phyloP scores from a whole-genome alignment of 768 basidiomycete species.

The Neoboletus brunneissimus region DNA sequence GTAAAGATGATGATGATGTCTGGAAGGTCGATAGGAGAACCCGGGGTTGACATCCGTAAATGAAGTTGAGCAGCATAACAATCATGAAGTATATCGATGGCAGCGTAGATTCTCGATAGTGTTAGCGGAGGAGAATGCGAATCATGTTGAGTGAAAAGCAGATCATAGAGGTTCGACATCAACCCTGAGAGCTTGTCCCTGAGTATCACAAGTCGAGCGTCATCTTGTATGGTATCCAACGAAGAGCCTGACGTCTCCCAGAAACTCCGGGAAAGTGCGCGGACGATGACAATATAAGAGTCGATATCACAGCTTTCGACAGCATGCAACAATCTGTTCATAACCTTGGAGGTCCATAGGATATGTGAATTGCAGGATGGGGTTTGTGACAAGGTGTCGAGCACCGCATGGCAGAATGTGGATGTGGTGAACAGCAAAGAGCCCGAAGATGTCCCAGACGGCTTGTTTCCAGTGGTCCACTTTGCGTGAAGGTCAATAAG shows the following conservation, averaged over 20 bases:
- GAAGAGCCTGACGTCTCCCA: constrained; percentile 1
- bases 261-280: constrained; percentile 28
- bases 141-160: constrained; percentile 11
- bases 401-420: constrained; percentile 24
- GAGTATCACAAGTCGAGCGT: constrained; percentile 3
- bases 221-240: background rate
- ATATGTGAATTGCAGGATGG: constrained; percentile 32
- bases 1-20: constrained; percentile 26
- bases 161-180: constrained; percentile 24
- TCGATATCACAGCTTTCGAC: constrained; percentile 32
- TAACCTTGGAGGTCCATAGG: constrained; percentile 45
- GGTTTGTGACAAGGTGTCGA: constrained; percentile 15
- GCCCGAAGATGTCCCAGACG: background rate
- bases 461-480: constrained; percentile 33
- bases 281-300: constrained; percentile 33
- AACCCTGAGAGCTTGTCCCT: constrained; percentile 21
- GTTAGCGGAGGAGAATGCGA: background rate
- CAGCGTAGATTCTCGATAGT: constrained; percentile 9
- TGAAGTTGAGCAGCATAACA: constrained; percentile 21
- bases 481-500: constrained; percentile 42
- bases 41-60: constrained; percentile 4
- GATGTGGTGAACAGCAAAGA: constrained; percentile 26
- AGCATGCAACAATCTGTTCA: constrained; percentile 35
- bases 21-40: constrained; percentile 17
- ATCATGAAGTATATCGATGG: constrained; percentile 27